Percentiles rank a stretch among this genome's conserved stretches.
Evolutionary conservation across 2,329 filamentous ascomycete species (phyloP).

Genomic region (Colletotrichum sp.): DNA sequence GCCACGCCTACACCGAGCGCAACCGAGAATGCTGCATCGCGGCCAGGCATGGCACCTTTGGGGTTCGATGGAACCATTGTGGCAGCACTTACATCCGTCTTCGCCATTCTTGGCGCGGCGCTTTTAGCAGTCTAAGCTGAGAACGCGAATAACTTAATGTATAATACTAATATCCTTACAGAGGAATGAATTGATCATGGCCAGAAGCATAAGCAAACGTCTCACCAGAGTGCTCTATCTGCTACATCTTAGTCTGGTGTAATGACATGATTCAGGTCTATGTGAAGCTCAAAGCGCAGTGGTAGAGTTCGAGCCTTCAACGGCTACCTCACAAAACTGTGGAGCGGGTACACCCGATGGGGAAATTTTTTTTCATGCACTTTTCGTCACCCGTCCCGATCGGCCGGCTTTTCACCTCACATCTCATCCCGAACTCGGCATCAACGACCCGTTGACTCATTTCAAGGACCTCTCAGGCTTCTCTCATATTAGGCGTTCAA

Average conservation of each 20-base stretch:
- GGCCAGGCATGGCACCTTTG: not conserved
- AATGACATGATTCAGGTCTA: not conserved
- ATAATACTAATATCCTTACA: not conserved
- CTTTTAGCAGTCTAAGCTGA: not conserved
- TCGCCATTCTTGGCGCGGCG: not conserved
- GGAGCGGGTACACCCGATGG: constrained; percentile 13
- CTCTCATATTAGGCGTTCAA: not conserved
- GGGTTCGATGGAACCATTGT: not conserved
- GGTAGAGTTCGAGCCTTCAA: not conserved
- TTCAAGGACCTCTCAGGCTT: not conserved
- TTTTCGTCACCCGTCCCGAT: constrained; percentile 3
- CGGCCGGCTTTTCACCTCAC: not conserved
- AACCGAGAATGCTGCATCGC: not conserved
- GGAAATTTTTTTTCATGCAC: constrained; percentile 16
- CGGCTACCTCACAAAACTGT: not conserved
- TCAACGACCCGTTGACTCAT: constrained; percentile 3
- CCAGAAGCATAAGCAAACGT: not conserved
- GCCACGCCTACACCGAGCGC: not conserved
- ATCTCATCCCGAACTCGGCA: constrained; percentile 6
- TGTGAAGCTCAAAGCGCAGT: not conserved
- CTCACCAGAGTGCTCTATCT: not conserved
- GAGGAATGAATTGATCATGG: not conserved
- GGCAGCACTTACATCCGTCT: not conserved
- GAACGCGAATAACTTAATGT: not conserved
- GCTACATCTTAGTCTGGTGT: not conserved